A percentile compares a stretch with the other conserved stretches of the same genome.
These are phyloP conservation scores for Brassica carinata DNA, from an alignment of 345 rosid species.

Conservation along the genomic window DNA sequence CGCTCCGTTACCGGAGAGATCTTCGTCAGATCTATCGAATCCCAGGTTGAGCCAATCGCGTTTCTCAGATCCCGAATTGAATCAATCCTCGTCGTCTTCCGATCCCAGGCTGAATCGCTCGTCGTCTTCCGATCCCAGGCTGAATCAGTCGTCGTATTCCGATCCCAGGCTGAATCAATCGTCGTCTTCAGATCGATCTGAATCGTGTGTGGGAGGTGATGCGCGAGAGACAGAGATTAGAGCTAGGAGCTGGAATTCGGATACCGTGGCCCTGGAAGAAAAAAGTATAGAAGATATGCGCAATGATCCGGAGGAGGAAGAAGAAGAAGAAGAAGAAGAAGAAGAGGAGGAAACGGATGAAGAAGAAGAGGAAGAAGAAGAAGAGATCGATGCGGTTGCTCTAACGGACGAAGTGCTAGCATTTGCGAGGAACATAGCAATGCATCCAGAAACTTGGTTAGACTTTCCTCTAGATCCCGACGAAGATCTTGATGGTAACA, in stretches of 20 bases:
- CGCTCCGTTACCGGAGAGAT: conserved; percentile 66
- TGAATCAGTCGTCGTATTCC: conserved; percentile 22
- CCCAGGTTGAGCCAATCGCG: conserved; percentile 12
- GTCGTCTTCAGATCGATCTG: conserved; percentile 35
- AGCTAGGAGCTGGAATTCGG: conserved; percentile 55
- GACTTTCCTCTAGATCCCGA: conserved; percentile 77
- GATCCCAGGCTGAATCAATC: conserved; percentile 22
- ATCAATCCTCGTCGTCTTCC: conserved; percentile 20
- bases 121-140: conserved; percentile 26
- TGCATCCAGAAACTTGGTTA: conserved; percentile 97
- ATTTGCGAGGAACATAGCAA: conserved; percentile 78
- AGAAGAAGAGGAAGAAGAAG: conserved; percentile 42
- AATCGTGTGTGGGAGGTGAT: conserved; percentile 58
- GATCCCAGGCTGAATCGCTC: conserved; percentile 38
- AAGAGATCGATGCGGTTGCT: conserved; percentile 59
- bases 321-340: neutral
- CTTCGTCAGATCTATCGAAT: conserved; percentile 33
- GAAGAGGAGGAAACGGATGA: conserved; percentile 32
- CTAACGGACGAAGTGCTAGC: conserved; percentile 80
- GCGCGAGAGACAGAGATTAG: conserved; percentile 69
- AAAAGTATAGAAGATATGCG: conserved; percentile 42
- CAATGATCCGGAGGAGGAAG: conserved; percentile 59
- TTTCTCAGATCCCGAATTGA: conserved; percentile 37
- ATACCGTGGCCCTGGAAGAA: neutral
- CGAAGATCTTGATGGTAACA: conserved; percentile 64